Evolutionary conservation across 352 stramenopile species (phyloP), one percentile per base, ranked within the genome.

Genomic region (Poterioochromonas sp.): DNA sequence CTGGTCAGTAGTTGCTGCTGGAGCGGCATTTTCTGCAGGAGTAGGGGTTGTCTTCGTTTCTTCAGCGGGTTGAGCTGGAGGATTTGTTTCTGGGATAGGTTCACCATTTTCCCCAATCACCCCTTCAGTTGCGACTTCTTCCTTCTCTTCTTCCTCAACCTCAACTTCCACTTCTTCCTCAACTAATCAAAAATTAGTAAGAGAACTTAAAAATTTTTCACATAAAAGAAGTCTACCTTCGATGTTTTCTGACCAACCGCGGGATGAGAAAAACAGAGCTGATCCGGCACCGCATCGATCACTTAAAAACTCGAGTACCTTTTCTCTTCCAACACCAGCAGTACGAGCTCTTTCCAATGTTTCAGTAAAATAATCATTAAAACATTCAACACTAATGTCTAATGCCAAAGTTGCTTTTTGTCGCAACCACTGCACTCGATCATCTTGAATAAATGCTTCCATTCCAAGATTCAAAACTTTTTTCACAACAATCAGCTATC

Each of bases 81-180:
- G 1, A 43, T 79, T 43, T 39, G 32, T 47, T 22, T 63, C 65
- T 40, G 70, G 32, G 22, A 26, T n/a, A 29, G 73, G 44, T 32
- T 68, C 68, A 1, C 63, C 73, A 76, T 34, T n/a, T 69, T 11
- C 11, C 1, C 20, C 37, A 47, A 3, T 15, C 63, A 26, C 49
- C 69, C 26, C 69, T 29, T 63, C 15, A 65, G 8, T 29, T 74
- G 43, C 51, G 78, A n/a, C 15, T 35, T 58, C 54, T 22, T 80
- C 58, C 32, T 39, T 44, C 51, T 83, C 78, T 29, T 83, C 78
- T 43, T 80, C 69, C 53, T 73, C 64, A 43, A 82, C 65, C 73
- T 77, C 76, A 41, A 84, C 80, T 76, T 84, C 76, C 0, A 84
- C 80, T 49, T 84, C 76, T 65, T 84, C 81, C 22, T 60, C 69